Evolutionary conservation across 169 alveolate genomes (phyloP), one percentile per base, ranked within the genome.

Genomic region (Eimeria tenella): DNA sequence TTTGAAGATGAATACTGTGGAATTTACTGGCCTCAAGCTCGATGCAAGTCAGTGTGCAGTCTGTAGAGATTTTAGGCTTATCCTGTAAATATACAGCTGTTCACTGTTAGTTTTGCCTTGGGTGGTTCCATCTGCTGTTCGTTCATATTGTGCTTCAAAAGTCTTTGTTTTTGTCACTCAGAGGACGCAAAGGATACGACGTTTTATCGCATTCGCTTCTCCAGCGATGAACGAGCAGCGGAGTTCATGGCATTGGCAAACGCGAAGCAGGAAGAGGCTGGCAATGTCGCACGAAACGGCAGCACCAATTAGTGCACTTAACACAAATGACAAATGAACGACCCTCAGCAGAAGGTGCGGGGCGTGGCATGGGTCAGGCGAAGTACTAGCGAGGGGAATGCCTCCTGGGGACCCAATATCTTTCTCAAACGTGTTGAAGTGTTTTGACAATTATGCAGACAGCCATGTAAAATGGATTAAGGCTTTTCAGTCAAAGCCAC

Each of bases 151-250:
- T 31, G 42, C 42, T 31, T 31, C 42, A 31, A 31, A 31, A 31
- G 42, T 31, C 42, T 31, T 2, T 31, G 42, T 31, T 31, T 0
- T 3, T 58, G 1, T 75, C 2, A 11, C 42, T 19, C 95, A 92
- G 95, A 82, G 75, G 86, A 74, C 79, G 65, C 92, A 65, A 73
- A 79, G 10, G 95, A 92, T 60, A 92, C 95, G 31, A 92, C 95
- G 4, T 62, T 92, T 52, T 92, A 92, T 77, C 95, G 95, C 63
- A 82, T 92, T 25, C 91, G 95, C 4, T 92, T 92, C 50, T 63
- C 87, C 53, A 92, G 68, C 79, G 95, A 92, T 23, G 95, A 79
- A 77, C 88, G 89, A 84, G 88, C 92, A n/a, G 86, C 95, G 68
- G 95, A 92, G 87, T 92, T 92, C 31, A 50, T 92, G 50, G 71